phyloP scores from a whole-genome alignment of 2,329 filamentous ascomycete species.

The Chrysoporthe puriensis region DNA sequence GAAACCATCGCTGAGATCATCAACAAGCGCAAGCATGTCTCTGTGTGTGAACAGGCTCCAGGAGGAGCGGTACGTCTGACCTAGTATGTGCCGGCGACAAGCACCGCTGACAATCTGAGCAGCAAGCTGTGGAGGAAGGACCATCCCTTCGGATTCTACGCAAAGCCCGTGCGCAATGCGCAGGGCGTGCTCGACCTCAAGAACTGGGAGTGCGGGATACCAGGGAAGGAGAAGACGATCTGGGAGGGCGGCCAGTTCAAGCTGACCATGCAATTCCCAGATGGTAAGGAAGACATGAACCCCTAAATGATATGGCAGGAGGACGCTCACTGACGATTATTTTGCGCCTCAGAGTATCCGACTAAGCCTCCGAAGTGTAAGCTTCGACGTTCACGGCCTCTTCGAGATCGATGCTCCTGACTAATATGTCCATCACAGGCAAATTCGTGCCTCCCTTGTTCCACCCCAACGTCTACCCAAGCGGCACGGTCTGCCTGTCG shows the following conservation, averaged over 20 bases:
- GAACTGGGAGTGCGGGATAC: conserved; percentile 94
- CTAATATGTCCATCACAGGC: conserved; percentile 57
- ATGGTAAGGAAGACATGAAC: conserved; percentile 67
- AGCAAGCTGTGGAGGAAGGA: conserved; percentile 97
- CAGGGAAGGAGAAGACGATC: conserved; percentile 93
- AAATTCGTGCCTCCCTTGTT: conserved; percentile 96
- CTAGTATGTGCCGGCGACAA: neutral
- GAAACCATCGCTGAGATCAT: neutral
- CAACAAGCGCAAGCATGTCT: conserved; percentile 62
- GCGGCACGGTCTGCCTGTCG: conserved; percentile 93
- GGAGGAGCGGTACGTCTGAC: conserved; percentile 74
- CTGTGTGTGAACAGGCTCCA: conserved; percentile 86
- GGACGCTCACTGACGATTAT: conserved; percentile 30
- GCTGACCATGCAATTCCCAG: conserved; percentile 87
- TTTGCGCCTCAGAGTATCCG: conserved; percentile 74
- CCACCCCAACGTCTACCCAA: conserved; percentile 98
- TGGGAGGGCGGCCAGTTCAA: conserved; percentile 99
- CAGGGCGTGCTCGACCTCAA: conserved; percentile 89
- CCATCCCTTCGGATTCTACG: conserved; percentile 97
- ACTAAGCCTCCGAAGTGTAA: conserved; percentile 98
- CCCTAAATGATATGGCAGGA: neutral
- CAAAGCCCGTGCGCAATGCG: conserved; percentile 79
- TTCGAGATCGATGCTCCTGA: neutral
- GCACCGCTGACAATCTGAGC: conserved; percentile 16
- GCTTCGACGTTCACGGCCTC: conserved; percentile 38